Conservation (phyloP, 495 filamentous ascomycete species). For the Tuber melanosporum region DNA sequence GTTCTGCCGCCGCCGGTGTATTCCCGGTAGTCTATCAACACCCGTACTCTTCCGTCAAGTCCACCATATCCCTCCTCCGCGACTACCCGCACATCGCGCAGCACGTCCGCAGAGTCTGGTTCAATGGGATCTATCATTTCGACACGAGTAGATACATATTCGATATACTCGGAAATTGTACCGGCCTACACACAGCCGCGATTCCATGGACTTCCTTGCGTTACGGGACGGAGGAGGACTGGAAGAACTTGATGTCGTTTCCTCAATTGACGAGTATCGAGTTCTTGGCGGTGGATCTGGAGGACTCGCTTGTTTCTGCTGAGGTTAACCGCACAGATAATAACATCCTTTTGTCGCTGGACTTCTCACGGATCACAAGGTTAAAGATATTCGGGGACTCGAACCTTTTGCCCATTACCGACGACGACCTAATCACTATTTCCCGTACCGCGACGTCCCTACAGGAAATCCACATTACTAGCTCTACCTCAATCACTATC, state of each 20-base stretch:
- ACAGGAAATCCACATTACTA: constrained; percentile 50
- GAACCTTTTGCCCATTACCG: constrained; percentile 49
- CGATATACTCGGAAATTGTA: constrained; percentile 45
- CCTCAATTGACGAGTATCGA: constrained; percentile 48
- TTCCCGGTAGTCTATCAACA: constrained; percentile 50
- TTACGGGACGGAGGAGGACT: constrained; percentile 46
- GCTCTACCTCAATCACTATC: constrained; percentile 49
- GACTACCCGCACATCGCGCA: constrained; percentile 45
- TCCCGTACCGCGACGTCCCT: constrained; percentile 50
- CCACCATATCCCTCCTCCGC: constrained; percentile 47
- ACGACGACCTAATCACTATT: constrained; percentile 48
- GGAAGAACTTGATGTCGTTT: constrained; percentile 44
- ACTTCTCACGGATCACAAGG: constrained; percentile 47
- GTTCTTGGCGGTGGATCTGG: constrained; percentile 47
- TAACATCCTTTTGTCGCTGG: constrained; percentile 31
- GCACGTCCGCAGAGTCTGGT: constrained; percentile 51
- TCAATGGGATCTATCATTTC: constrained; percentile 50
- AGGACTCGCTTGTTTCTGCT: constrained; percentile 34
- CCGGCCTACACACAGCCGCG: constrained; percentile 45
- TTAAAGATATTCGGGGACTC: constrained; percentile 53
- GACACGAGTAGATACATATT: constrained; percentile 49
- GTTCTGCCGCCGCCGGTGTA: constrained; percentile 42
- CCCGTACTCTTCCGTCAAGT: constrained; percentile 48
- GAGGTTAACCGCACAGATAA: constrained; percentile 36
- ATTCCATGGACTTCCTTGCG: constrained; percentile 52